Evolutionary conservation across 805 yeast species (phyloP).

Genomic region (Candida wancherniae): DNA sequence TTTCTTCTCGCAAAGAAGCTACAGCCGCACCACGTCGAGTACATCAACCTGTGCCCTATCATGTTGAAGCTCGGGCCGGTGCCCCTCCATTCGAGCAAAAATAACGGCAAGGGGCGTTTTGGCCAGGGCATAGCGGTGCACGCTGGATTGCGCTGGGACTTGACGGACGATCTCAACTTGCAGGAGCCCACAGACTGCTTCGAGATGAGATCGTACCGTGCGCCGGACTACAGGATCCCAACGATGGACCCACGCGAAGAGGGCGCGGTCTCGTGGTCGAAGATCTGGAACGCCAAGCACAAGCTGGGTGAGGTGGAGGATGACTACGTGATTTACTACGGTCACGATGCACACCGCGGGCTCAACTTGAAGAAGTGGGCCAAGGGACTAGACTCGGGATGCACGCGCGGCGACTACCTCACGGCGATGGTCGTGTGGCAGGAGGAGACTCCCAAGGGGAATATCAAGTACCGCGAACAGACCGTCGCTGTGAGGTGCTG

Average conservation of each 20-base stretch:
- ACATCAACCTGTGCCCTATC: conserved; percentile 58
- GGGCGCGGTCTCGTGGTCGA: conserved; percentile 51
- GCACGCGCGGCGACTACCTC: conserved; percentile 69
- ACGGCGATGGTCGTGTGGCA: conserved; percentile 53
- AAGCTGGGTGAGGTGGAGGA: conserved; percentile 26
- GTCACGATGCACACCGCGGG: conserved; percentile 85
- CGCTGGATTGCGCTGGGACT: conserved; percentile 74
- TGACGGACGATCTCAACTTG: conserved; percentile 38
- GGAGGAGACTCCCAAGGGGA: conserved; percentile 8
- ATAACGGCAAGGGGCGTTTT: conserved; percentile 23
- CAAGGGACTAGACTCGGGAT: conserved; percentile 78
- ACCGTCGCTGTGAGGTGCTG: conserved; percentile 12
- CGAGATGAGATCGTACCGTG: conserved; percentile 64
- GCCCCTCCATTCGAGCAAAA: conserved; percentile 35
- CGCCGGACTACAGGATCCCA: conserved; percentile 56
- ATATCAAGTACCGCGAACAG: conserved; percentile 9
- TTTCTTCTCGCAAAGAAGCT: conserved; percentile 48
- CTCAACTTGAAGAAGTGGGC: conserved; percentile 60
- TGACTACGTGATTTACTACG: conserved; percentile 59
- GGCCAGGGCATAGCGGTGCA: conserved; percentile 61
- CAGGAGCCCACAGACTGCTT: conserved; percentile 62
- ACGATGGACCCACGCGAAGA: conserved; percentile 42
- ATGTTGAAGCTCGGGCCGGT: conserved; percentile 60
- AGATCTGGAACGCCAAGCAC: conserved; percentile 48
- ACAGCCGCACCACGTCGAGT: conserved; percentile 56